Evolutionary conservation across 1,139 yeast genomes (phyloP), one percentile per base, ranked within the genome.

Genomic region (Yamadazyma blattariae): DNA sequence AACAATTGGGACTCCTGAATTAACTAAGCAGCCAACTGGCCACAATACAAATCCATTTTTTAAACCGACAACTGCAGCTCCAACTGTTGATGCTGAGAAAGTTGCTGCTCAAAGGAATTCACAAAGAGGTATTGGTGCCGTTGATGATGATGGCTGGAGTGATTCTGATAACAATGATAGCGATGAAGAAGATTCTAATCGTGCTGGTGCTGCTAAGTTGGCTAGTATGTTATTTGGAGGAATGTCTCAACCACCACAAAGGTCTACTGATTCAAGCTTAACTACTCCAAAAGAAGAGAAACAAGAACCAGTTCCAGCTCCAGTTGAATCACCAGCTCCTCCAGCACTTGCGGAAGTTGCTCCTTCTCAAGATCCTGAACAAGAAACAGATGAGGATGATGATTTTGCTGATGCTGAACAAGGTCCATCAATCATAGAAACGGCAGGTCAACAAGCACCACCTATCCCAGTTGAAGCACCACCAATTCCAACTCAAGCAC

Each of bases 191-290:
- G 73, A 67, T 29, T 73, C 72, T 2, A 67, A 71, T 38, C 64
- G 74, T 32, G 70, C 74, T 1, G 80, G 81, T 28, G 82, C 86
- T 11, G 78, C 82, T 2, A 73, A 76, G 38, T 66, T 80, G 40
- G 86, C 87, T 1, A 77, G 79, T 43, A 60, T 79, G 50, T 61
- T 77, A 32, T 77, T 79, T 52, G 82, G 85, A 2, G 77, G 82
- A 3, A 77, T 78, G 82, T 70, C 76, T 1, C 70, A 67, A 32
- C 71, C 76, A 3, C 57, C 61, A 9, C 45, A 52, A 16, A 55
- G 59, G 36, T 30, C 33, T 5, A 45, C 54, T 31, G 47, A 46
- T 22, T 24, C 39, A 8, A 37, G 32, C 22, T 25, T 30, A 13
- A 34, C 41, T 6, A 52, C 53, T 19, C 39, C 43, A 16, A 38